phyloP scores from a whole-genome alignment of 1,284 basidiomycete species.

The Cutaneotrichosporon cutaneum region DNA sequence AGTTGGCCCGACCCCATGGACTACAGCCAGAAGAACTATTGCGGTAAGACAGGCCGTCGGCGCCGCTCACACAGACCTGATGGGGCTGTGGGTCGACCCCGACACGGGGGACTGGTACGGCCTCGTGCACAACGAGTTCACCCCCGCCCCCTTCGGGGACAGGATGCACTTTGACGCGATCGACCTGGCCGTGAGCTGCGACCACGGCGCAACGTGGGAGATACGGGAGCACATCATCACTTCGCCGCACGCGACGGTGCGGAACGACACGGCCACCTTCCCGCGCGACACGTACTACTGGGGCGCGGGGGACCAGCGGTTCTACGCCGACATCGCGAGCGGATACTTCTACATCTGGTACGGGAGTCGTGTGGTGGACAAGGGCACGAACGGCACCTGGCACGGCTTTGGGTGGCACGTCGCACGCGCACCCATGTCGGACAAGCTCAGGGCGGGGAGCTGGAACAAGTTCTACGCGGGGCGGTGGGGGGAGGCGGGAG shows the following conservation, averaged over 20 bases:
- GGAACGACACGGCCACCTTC: constrained; percentile 13
- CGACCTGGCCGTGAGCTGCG: constrained; percentile 17
- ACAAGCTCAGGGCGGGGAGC: constrained; percentile 13
- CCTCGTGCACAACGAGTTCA: constrained; percentile 25
- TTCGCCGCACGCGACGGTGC: constrained; percentile 10
- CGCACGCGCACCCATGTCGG: constrained; percentile 15
- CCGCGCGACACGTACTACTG: constrained; percentile 17
- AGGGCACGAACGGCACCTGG: constrained; percentile 17
- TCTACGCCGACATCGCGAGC: constrained; percentile 7
- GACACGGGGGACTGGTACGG: constrained; percentile 23
- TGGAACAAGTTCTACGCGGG: constrained; percentile 22
- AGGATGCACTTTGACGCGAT: constrained; percentile 23
- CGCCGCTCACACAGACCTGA: too few species aligned
- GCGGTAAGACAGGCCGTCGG: too few species aligned
- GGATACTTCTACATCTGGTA: constrained; percentile 24
- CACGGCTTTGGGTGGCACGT: constrained; percentile 15
- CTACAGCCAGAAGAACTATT: constrained; percentile 21
- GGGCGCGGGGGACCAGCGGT: constrained; percentile 22
- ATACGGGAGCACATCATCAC: constrained; percentile 20
- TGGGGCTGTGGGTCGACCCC: constrained; percentile 21
- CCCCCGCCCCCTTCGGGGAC: constrained; percentile 17
- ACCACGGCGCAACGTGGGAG: constrained; percentile 19
- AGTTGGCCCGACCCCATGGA: not conserved
- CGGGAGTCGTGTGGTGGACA: constrained; percentile 19
- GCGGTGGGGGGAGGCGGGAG: constrained; percentile 15